phyloP scores from a whole-genome alignment of 345 rosid species.

The Brassica nigra region DNA sequence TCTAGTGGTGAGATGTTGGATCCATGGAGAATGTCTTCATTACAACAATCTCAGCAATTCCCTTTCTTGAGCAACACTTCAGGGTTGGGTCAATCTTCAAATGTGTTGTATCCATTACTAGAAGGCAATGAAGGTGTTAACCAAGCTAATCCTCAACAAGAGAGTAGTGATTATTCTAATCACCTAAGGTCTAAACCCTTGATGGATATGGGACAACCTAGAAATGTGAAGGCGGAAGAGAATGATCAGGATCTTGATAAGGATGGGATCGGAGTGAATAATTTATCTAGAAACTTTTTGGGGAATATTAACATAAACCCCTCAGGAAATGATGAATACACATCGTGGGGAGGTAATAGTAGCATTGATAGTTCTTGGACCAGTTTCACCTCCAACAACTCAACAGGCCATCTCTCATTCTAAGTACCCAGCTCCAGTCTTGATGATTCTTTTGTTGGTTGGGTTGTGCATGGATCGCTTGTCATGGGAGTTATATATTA shows the following conservation, averaged over 20 bases:
- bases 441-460: constrained; percentile 44
- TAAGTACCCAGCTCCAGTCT: constrained; percentile 26
- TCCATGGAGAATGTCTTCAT: constrained; percentile 37
- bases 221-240: constrained; percentile 35
- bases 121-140: constrained; percentile 24
- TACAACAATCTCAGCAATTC: constrained; percentile 38
- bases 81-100: constrained; percentile 30
- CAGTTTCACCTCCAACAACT: constrained; percentile 37
- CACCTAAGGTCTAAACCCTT: constrained; percentile 36
- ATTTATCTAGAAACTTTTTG: constrained; percentile 38
- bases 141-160: constrained; percentile 27
- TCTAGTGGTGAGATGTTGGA: constrained; percentile 32
- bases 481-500: constrained; percentile 20
- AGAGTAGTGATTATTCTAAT: constrained; percentile 16
- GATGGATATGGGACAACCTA: constrained; percentile 20
- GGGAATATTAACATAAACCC: constrained; percentile 35
- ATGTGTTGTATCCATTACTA: constrained; percentile 27
- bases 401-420: constrained; percentile 38
- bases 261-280: constrained; percentile 21
- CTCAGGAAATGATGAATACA: constrained; percentile 19
- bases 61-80: constrained; percentile 37
- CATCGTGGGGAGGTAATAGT: constrained; percentile 40
- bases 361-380: constrained; percentile 27
- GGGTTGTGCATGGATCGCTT: constrained; percentile 30
- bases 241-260: constrained; percentile 24